phyloP scores from a whole-genome alignment of 192 early-diverging fungal genomes.

The Mortierella antarctica region DNA sequence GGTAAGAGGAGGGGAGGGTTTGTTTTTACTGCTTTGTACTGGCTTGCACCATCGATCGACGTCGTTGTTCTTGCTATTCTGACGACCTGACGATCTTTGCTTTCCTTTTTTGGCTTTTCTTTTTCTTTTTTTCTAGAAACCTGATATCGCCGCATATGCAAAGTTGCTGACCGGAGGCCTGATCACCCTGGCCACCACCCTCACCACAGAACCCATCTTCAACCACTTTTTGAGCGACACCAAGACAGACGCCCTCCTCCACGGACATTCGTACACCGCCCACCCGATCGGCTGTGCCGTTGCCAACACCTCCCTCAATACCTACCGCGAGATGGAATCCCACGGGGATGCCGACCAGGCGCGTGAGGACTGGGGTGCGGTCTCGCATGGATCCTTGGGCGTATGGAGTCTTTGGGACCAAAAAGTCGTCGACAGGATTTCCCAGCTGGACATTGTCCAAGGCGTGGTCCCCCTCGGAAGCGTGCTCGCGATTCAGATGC shows the following conservation, averaged over 20 bases:
- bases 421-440: slow-evolving; percentile 61
- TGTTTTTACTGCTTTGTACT: not conserved
- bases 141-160: slow-evolving; percentile 83
- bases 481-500: slow-evolving; percentile 74
- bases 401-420: slow-evolving; percentile 67
- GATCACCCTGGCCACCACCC: slow-evolving; percentile 74
- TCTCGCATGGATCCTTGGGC: slow-evolving; percentile 23
- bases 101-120: slow-evolving; percentile 6
- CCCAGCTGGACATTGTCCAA: slow-evolving; percentile 66
- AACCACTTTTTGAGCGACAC: slow-evolving; percentile 69
- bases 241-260: slow-evolving; percentile 78
- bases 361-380: slow-evolving; percentile 51
- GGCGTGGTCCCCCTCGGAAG: slow-evolving; percentile 76
- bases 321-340: slow-evolving; percentile 57
- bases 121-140: slow-evolving; percentile 48
- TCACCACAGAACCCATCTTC: slow-evolving; percentile 73
- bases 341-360: slow-evolving; percentile 41
- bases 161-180: slow-evolving; percentile 83
- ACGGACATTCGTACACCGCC: slow-evolving; percentile 88
- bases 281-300: slow-evolving; percentile 85
- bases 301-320: slow-evolving; percentile 66
- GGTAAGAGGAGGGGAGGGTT: slow-evolving; percentile 40
- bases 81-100: not conserved
- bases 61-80: not conserved
- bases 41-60: not conserved